These are phyloP conservation scores for Yamadazyma sp. DNA, from an alignment of 805 yeast genomes.

Conservation along the genomic window DNA sequence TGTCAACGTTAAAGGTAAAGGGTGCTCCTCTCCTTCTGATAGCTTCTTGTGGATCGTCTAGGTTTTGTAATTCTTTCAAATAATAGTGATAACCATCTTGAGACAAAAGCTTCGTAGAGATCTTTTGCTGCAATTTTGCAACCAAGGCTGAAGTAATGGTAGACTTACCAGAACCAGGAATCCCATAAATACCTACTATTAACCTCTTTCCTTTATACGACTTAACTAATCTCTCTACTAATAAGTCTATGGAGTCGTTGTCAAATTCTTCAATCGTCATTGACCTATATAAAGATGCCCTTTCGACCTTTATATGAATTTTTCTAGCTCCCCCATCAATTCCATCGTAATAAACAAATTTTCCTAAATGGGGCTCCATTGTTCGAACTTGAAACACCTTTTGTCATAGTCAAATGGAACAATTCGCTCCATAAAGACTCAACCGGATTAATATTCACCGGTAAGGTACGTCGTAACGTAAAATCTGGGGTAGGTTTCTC, in stretches of 20 bases:
- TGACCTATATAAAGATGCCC: too few relatives aligned
- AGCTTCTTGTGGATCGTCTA: slow-evolving; percentile 57
- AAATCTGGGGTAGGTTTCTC: slow-evolving; percentile 6
- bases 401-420: too few relatives aligned
- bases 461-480: too few relatives aligned
- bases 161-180: slow-evolving; percentile 86
- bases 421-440: too few relatives aligned
- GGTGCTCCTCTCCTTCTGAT: slow-evolving; percentile 77
- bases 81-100: slow-evolving; percentile 43
- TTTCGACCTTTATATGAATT: too few relatives aligned
- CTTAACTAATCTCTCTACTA: slow-evolving; percentile 5
- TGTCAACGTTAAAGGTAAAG: slow-evolving; percentile 68
- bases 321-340: too few relatives aligned
- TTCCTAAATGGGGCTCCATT: too few relatives aligned
- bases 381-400: too few relatives aligned
- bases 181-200: slow-evolving; percentile 65
- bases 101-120: slow-evolving; percentile 20
- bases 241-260: slow-evolving; percentile 3
- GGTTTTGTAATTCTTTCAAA: slow-evolving; percentile 26
- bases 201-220: slow-evolving; percentile 29
- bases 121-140: slow-evolving; percentile 13
- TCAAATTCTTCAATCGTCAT: slow-evolving; percentile 8
- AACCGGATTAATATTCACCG: too few relatives aligned
- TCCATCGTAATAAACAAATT: too few relatives aligned
- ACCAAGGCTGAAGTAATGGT: slow-evolving; percentile 55